Evolutionary conservation across 208 protist species (phyloP), one percentile per base, ranked within the genome.

Genomic region (Leishmania guyanensis): DNA sequence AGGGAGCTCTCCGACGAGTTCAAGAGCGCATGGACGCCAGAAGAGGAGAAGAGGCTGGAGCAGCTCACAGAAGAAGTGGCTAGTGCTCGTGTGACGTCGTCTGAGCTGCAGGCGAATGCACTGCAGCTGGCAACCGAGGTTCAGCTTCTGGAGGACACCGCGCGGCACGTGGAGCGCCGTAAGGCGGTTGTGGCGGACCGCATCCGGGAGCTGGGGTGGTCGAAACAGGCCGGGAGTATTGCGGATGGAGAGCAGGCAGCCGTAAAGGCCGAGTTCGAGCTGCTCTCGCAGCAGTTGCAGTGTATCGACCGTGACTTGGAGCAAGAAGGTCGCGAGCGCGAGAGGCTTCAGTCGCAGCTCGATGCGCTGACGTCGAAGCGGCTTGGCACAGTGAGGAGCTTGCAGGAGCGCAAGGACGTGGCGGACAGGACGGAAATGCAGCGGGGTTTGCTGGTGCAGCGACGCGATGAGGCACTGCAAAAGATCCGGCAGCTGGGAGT

Each of bases 401-500:
- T 90, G n/a, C 88, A 96, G 81, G 89, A 95, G 75, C 80, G 85
- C 17, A 92, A 90, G 72, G 93, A 92, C 43, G 33, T 85, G 66
- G 84, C 95, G 36, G 91, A 94, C 74, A 85, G 82, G 73, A 86
- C 80, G 8, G 89, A 95, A 71, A 83, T 90, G 68, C 87, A 97
- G 68, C 91, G 91, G 33, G 90, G 77, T 53, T 82, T 96, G 70
- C 88, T 96, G 51, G 29, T 95, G 50, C 90, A 96, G 75, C 91
- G 94, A 26, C 84, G 90, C 33, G 97, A 99, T 46, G 96, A 99
- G 54, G 88, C 89, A 46, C 75, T 90, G 33, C 77, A 92, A 36
- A 98, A 99, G 87, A 97, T 99, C 48, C 90, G 95, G 12, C 88
- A 98, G 78, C 90, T 99, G 6, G 98, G 98, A 60, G 83, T 97